These are phyloP conservation scores for Diplodia scrobiculata DNA, from an alignment of 2,329 filamentous ascomycete species.

Conservation along the genomic window DNA sequence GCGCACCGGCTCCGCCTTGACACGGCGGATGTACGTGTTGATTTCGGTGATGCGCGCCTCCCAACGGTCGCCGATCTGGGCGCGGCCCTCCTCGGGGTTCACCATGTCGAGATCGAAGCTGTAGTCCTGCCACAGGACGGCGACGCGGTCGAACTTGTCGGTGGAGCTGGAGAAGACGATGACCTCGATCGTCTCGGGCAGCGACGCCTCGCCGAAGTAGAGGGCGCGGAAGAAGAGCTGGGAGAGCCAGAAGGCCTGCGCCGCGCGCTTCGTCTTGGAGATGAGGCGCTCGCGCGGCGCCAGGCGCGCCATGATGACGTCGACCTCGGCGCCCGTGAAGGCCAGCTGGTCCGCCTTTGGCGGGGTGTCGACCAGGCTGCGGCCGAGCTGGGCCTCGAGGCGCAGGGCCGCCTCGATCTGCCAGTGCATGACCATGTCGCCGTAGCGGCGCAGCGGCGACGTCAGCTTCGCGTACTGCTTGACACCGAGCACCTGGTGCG, in stretches of 20 bases:
- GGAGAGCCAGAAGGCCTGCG: conserved; percentile 53
- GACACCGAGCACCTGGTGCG: conserved; percentile 56
- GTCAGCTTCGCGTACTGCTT: conserved; percentile 61
- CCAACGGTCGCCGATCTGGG: conserved; percentile 50
- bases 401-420: conserved; percentile 65
- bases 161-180: conserved; percentile 32
- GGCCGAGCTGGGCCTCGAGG: conserved; percentile 54
- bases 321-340: conserved; percentile 53
- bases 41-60: conserved; percentile 47
- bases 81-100: conserved; percentile 33
- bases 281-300: conserved; percentile 52
- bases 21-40: conserved; percentile 40
- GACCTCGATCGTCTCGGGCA: conserved; percentile 53
- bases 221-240: conserved; percentile 61
- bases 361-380: conserved; percentile 41
- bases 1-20: conserved; percentile 44
- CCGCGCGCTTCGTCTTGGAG: conserved; percentile 41
- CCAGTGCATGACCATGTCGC: conserved; percentile 64
- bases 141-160: background rate
- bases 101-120: conserved; percentile 31
- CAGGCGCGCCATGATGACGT: conserved; percentile 52
- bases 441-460: conserved; percentile 62
- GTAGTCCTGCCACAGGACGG: conserved; percentile 11
- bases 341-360: conserved; percentile 40
- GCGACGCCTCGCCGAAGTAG: conserved; percentile 55